phyloP scores from a whole-genome alignment of 2,329 filamentous ascomycete species.

The Fusarium musae region DNA sequence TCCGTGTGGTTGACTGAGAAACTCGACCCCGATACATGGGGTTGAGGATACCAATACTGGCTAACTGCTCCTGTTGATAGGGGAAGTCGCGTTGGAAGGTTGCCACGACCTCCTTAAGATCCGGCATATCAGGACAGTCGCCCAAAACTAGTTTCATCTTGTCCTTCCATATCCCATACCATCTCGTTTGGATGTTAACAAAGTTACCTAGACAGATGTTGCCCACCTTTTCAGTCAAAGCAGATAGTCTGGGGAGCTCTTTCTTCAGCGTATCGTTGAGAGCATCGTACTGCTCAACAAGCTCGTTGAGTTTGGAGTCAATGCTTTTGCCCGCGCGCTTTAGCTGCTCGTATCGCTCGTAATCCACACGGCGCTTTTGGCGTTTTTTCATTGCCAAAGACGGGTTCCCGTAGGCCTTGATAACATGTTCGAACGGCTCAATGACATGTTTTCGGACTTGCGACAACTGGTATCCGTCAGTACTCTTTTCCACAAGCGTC shows the following conservation, averaged over 20 bases:
- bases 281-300: constrained; percentile 88
- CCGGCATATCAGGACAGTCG: constrained; percentile 69
- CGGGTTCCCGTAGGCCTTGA: constrained; percentile 84
- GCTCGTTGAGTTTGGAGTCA: constrained; percentile 85
- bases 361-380: constrained; percentile 90
- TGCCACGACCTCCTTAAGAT: constrained; percentile 77
- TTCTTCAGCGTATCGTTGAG: constrained; percentile 94
- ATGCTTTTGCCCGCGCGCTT: constrained; percentile 85
- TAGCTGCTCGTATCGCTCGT: constrained; percentile 81
- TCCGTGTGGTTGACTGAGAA: constrained; percentile 68
- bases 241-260: constrained; percentile 86
- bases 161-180: constrained; percentile 85
- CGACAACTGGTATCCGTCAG: constrained; percentile 55
- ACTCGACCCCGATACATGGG: constrained; percentile 70
- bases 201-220: constrained; percentile 86
- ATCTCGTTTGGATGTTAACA: constrained; percentile 83
- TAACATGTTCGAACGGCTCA: constrained; percentile 81
- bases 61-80: constrained; percentile 77
- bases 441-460: constrained; percentile 85
- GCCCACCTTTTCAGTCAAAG: constrained; percentile 83
- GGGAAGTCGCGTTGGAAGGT: constrained; percentile 84
- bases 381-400: constrained; percentile 93
- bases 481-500: neutral
- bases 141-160: constrained; percentile 82
- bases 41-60: constrained; percentile 81